phyloP scores from a whole-genome alignment of 345 rosid genomes.

The Excoecaria agallocha region DNA sequence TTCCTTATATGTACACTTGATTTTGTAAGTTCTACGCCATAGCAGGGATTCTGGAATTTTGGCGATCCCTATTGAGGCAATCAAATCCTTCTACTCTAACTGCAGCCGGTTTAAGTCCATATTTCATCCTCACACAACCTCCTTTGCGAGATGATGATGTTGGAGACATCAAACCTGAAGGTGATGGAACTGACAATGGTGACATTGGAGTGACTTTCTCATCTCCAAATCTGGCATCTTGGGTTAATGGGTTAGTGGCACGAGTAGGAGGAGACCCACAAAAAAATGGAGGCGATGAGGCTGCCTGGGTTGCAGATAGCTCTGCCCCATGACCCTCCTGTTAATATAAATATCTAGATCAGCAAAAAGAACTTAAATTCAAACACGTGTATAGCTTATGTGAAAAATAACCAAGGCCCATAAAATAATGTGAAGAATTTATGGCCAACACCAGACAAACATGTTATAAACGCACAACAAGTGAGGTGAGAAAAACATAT shows the following conservation, averaged over 20 bases:
- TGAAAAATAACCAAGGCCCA: not conserved
- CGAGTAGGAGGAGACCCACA: conserved; percentile 89
- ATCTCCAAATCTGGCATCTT: conserved; percentile 78
- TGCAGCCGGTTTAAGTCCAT: conserved; percentile 77
- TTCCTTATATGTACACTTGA: conserved; percentile 66
- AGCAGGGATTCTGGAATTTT: conserved; percentile 94
- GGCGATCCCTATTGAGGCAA: conserved; percentile 95
- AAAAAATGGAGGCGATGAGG: conserved; percentile 70
- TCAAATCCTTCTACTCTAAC: conserved; percentile 99
- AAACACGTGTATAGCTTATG: not conserved
- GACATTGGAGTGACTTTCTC: conserved; percentile 45
- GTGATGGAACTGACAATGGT: conserved; percentile 47
- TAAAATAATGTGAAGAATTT: not conserved
- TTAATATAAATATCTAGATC: not conserved
- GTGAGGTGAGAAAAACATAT: not conserved
- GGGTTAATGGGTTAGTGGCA: conserved; percentile 73
- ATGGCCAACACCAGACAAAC: not conserved
- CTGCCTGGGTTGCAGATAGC: conserved; percentile 39
- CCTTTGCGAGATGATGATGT: conserved; percentile 63
- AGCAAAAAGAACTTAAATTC: not conserved
- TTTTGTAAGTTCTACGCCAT: conserved; percentile 65
- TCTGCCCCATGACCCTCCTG: conserved; percentile 68
- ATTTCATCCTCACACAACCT: conserved; percentile 66
- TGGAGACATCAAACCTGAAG: conserved; percentile 52
- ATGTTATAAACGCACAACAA: not conserved